A percentile compares a stretch with the other conserved stretches of the same genome.
Conservation (phyloP, 1,284 basidiomycete species). For the Leccinum griseonigrum region DNA sequence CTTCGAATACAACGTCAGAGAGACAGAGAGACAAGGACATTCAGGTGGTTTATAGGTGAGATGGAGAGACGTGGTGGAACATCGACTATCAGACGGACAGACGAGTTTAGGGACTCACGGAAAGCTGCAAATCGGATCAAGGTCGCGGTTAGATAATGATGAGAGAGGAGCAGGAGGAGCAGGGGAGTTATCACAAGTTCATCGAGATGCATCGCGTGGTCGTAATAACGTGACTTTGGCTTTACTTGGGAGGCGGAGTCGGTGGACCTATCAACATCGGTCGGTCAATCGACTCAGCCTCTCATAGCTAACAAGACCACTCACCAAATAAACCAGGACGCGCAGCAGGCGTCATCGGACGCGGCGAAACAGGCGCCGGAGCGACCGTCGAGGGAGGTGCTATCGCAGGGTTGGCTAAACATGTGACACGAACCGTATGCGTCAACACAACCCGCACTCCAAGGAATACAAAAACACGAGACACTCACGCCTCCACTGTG, state of each 20-base stretch:
- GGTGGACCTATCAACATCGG: conserved; percentile 43
- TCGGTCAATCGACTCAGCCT: background rate
- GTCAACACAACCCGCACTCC: background rate
- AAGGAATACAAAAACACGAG: conserved; percentile 3
- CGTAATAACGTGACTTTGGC: background rate
- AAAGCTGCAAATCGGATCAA: background rate
- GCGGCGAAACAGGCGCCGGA: conserved; percentile 33
- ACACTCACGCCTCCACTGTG: conserved; percentile 70
- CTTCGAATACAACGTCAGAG: background rate
- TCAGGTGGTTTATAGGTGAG: background rate
- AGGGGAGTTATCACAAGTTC: no score
- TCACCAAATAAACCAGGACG: conserved; percentile 65
- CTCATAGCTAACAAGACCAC: background rate
- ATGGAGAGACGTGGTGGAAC: background rate
- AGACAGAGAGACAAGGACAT: background rate
- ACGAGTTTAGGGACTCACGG: background rate
- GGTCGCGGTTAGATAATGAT: background rate
- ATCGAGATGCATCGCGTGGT: no score
- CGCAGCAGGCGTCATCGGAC: conserved; percentile 44
- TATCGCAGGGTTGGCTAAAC: conserved; percentile 53
- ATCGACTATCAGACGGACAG: background rate
- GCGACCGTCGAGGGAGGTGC: conserved; percentile 49
- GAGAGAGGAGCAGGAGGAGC: background rate
- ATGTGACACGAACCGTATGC: conserved; percentile 1
- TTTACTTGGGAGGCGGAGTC: conserved; percentile 56